Evolutionary conservation across 495 filamentous ascomycete genomes (phyloP), one percentile per base, ranked within the genome.

Genomic region (Sordaria brevicollis): DNA sequence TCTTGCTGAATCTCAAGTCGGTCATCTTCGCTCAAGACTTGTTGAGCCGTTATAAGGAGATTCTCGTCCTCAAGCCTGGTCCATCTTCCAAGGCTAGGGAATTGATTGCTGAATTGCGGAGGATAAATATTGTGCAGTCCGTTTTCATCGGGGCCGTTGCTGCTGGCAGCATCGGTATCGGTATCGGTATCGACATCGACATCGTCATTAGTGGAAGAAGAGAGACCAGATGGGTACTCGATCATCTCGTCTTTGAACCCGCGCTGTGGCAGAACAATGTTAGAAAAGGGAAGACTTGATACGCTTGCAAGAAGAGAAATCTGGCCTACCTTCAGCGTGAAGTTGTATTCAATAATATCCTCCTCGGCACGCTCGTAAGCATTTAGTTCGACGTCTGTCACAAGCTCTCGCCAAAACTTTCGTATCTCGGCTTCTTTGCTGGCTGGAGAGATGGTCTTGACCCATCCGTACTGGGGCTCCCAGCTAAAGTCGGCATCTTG

Each of bases 361-460:
- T 77, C 72, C n/a, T 75, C 11, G 33, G 66, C 19, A 3, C 43
- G 13, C 17, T 77, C 68, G 25, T 76, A 77, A 1, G 70, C 71
- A 7, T 74, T 72, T 0, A 69, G 37, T 43, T 76, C 73, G 13
- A 76, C 69, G 3, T 72, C 35, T n/a, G 31, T 13, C 35, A 70
- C 29, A 37, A 75, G 65, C 2, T 15, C 8, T 34, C 54, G 57
- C 57, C 75, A 78, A 8, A 35, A 29, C n/a, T 13, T 8, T 68
- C 66, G 72, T 38, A 83, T 73, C 5, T 49, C 36, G 9, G 57
- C 35, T 7, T 36, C 70, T 21, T 84, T 68, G 4, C 74, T 65
- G 1, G 74, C 39, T 5, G 49, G 33, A 49, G 83, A 86, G 8
- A 68, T 74, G 6, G 83, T 35, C 19, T 70, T 76, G 36, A 83